A percentile compares a stretch with the other conserved stretches of the same genome.
phyloP scores from a whole-genome alignment of 306 rosid genomes.

The Cucurbita ficifolia region DNA sequence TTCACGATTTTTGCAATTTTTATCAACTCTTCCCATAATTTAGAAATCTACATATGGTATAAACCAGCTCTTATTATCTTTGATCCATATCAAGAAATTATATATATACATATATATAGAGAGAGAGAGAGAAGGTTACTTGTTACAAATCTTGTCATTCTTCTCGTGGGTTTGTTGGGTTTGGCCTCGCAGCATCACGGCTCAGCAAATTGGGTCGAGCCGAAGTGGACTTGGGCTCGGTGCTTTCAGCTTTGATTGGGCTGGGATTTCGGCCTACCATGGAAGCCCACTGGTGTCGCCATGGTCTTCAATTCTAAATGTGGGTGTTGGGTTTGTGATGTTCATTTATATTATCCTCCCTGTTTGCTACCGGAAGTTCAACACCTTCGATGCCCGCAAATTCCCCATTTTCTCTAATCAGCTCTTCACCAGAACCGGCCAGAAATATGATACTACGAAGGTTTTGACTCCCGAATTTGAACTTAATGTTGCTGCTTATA shows the following conservation, averaged over 20 bases:
- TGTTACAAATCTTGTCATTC: slow-evolving; percentile 63
- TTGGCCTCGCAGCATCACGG: slow-evolving; percentile 82
- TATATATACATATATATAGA: too few relatives aligned
- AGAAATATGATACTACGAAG: slow-evolving; percentile 72
- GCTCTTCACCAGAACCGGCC: slow-evolving; percentile 51
- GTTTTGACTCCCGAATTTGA: slow-evolving; percentile 53
- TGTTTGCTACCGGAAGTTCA: slow-evolving; percentile 77
- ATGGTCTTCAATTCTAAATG: slow-evolving; percentile 79
- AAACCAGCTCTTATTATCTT: too few relatives aligned
- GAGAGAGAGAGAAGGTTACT: slow-evolving; percentile 50
- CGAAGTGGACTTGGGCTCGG: slow-evolving; percentile 82
- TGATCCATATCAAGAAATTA: too few relatives aligned
- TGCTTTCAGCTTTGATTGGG: slow-evolving; percentile 91
- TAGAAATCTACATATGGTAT: too few relatives aligned
- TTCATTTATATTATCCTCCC: slow-evolving; percentile 85
- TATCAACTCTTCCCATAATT: too few relatives aligned
- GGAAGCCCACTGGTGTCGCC: slow-evolving; percentile 95
- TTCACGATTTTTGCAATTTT: too few relatives aligned
- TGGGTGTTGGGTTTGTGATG: slow-evolving; percentile 80
- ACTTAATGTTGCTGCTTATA: slow-evolving; percentile 59
- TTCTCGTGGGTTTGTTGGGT: slow-evolving; percentile 98
- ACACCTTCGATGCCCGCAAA: slow-evolving; percentile 84
- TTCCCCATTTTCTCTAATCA: slow-evolving; percentile 85
- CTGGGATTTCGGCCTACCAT: slow-evolving; percentile 92
- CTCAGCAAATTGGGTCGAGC: slow-evolving; percentile 90